phyloP scores from a whole-genome alignment of 2,329 filamentous ascomycete genomes.

The Amylocarpus encephaloides region DNA sequence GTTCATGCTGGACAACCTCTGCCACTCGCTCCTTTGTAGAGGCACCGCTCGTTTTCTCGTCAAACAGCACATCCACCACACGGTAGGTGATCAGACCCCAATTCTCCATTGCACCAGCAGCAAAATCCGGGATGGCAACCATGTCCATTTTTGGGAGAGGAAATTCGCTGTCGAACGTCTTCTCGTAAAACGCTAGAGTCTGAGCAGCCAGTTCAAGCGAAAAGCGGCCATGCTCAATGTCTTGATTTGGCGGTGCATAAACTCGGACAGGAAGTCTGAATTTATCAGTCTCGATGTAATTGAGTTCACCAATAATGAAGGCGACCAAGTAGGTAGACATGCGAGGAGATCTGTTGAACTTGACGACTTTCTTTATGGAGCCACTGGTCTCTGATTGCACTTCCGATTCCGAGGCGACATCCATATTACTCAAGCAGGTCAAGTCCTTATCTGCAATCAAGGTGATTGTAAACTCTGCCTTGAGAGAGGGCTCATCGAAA shows the following conservation, averaged over 20 bases:
- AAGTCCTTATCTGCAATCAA: slow-evolving; percentile 83
- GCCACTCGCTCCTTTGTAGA: slow-evolving; percentile 88
- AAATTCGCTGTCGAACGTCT: slow-evolving; percentile 82
- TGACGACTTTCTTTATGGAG: slow-evolving; percentile 73
- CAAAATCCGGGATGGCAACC: slow-evolving; percentile 93
- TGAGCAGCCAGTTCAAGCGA: slow-evolving; percentile 83
- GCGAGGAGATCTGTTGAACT: slow-evolving; percentile 82
- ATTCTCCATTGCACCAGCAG: slow-evolving; percentile 96
- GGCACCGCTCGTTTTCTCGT: slow-evolving; percentile 86
- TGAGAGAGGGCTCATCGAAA: slow-evolving; percentile 92
- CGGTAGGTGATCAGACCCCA: slow-evolving; percentile 96
- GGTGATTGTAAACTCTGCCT: slow-evolving; percentile 87
- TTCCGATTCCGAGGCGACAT: slow-evolving; percentile 73
- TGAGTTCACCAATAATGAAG: slow-evolving; percentile 89
- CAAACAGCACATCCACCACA: slow-evolving; percentile 82
- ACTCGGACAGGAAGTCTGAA: slow-evolving; percentile 91
- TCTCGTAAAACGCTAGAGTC: slow-evolving; percentile 91
- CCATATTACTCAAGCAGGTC: slow-evolving; percentile 96
- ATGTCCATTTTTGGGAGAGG: slow-evolving; percentile 94
- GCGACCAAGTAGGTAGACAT: slow-evolving; percentile 97
- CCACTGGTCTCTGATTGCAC: slow-evolving; percentile 57
- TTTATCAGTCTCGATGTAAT: slow-evolving; percentile 84
- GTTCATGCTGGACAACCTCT: slow-evolving; percentile 92
- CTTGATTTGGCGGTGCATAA: slow-evolving; percentile 84
- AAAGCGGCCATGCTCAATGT: slow-evolving; percentile 88